A percentile compares a stretch with the other conserved stretches of the same genome.
Conservation (phyloP, 139 green algal species). For the Picocystis salinarum region DNA sequence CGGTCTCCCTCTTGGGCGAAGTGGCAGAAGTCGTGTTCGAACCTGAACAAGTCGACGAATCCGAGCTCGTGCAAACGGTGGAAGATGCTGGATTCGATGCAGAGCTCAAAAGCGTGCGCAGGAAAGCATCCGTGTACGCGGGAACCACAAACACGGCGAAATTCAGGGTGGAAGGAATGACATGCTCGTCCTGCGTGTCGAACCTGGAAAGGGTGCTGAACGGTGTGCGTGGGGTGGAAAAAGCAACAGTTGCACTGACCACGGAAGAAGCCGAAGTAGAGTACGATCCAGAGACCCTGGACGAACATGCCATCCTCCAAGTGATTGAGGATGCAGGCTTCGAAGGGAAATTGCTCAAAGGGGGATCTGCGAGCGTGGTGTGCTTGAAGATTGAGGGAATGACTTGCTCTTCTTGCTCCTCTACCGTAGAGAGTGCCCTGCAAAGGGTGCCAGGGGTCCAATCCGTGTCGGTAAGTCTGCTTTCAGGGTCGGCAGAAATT, state of each 20-base stretch:
- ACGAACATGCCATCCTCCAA: constrained; percentile 17
- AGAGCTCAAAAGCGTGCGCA: not conserved
- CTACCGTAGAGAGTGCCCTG: constrained; percentile 10
- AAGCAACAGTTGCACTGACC: constrained; percentile 32
- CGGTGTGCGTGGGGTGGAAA: constrained; percentile 28
- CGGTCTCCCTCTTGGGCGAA: constrained; percentile 48
- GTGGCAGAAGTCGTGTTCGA: constrained; percentile 29
- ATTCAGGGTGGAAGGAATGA: constrained; percentile 53
- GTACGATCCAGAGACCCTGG: constrained; percentile 20
- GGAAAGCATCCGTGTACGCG: constrained; percentile 3
- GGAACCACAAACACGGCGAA: constrained; percentile 8
- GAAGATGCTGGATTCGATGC: constrained; percentile 58
- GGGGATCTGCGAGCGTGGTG: constrained; percentile 3
- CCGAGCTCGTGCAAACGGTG: constrained; percentile 30
- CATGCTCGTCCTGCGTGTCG: constrained; percentile 46
- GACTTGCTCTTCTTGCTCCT: not conserved
- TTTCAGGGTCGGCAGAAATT: constrained; percentile 16
- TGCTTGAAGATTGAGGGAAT: constrained; percentile 12
- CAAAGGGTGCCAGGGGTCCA: constrained; percentile 9
- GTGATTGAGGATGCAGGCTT: constrained; percentile 34
- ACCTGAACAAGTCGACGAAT: not conserved
- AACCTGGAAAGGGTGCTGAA: constrained; percentile 42
- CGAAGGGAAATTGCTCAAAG: constrained; percentile 14
- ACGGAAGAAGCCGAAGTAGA: constrained; percentile 33
- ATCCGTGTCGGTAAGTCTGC: constrained; percentile 2